Evolutionary conservation across 495 filamentous ascomycete species (phyloP), one percentile per base, ranked within the genome.

Genomic region (Penicillium pancosmium): DNA sequence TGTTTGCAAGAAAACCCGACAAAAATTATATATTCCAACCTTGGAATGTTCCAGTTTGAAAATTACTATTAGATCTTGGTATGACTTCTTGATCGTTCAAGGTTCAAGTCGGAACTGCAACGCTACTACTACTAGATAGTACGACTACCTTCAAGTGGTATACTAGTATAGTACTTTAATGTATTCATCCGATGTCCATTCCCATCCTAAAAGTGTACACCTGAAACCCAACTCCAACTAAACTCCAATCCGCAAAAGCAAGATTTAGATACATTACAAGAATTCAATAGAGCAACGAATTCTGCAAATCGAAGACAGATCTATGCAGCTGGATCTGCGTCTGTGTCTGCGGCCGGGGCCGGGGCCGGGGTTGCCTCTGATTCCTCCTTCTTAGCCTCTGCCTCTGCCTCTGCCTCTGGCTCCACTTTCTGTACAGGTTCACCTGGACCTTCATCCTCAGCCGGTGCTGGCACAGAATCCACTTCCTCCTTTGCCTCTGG

Each of bases 311-410:
- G n/a, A 5, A 16, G 16, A 18, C 16, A 44, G 8, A 35, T 48
- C 51, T 57, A 57, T 31, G 50, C 52, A 41, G 52, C 12, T 31
- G 27, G 6, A 31, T 31, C 27, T 31, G 27, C 27, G 4, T 31
- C 27, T 31, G 27, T 6, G 8, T 43, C 48, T 11, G 59, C 13
- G 40, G 53, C 52, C 10, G 56, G 36, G 10, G 51, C 52, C 6
- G 56, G 36, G 7, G 51, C 60, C 11, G 50, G 36, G 3, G 33
- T 54, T 33, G 60, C 8, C 18, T 59, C 61, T 27, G 47, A 15
- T 36, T 60, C 58, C 13, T 61, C 50, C 23, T 57, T 57, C 33
- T 44, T 56, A 46, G 50, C 40, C 36, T 61, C 51, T 31, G 52
- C 6, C 35, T 13, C 52, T 3, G 56, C 4, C 49, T 44, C 46